Evolutionary conservation across 352 stramenopile species (phyloP).

Genomic region (Phytophthora hibernalis): DNA sequence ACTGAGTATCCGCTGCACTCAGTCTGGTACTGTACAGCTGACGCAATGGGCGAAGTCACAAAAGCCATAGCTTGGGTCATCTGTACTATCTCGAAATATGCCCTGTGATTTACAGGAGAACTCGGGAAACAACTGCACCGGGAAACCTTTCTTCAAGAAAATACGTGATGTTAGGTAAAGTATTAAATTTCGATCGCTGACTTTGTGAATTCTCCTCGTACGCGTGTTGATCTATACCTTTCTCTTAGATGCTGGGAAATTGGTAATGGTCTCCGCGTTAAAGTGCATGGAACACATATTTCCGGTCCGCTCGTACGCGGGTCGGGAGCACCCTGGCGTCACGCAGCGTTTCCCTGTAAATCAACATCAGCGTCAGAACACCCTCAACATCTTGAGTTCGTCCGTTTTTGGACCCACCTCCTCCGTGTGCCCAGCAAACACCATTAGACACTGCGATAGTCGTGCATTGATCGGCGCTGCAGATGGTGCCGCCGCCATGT

Average conservation of each 20-base stretch:
- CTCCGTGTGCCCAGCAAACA: conserved; percentile 43
- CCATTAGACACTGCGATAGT: conserved; percentile 46
- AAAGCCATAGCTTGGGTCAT: conserved; percentile 3
- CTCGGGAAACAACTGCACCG: conserved; percentile 7
- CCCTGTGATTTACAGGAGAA: not conserved
- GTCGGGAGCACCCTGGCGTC: conserved; percentile 41
- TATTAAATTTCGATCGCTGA: not conserved
- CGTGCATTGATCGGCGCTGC: conserved; percentile 29
- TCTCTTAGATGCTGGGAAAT: conserved; percentile 8
- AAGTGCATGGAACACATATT: conserved; percentile 68
- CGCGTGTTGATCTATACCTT: conserved; percentile 1
- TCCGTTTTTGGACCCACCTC: conserved; percentile 16
- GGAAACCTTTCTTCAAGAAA: conserved; percentile 13
- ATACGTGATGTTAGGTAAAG: conserved; percentile 16
- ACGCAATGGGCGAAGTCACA: not conserved
- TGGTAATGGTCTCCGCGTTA: conserved; percentile 16
- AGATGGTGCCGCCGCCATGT: conserved; percentile 46
- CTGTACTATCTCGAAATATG: not conserved
- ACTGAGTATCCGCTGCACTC: not conserved
- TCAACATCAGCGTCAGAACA: not conserved
- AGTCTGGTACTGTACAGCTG: too few species aligned
- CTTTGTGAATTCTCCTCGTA: not conserved
- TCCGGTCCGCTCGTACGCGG: conserved; percentile 66
- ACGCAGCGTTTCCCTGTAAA: conserved; percentile 52
- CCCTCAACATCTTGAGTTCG: not conserved